phyloP scores from a whole-genome alignment of 768 basidiomycete species.

The Pulveroboletus sp. region DNA sequence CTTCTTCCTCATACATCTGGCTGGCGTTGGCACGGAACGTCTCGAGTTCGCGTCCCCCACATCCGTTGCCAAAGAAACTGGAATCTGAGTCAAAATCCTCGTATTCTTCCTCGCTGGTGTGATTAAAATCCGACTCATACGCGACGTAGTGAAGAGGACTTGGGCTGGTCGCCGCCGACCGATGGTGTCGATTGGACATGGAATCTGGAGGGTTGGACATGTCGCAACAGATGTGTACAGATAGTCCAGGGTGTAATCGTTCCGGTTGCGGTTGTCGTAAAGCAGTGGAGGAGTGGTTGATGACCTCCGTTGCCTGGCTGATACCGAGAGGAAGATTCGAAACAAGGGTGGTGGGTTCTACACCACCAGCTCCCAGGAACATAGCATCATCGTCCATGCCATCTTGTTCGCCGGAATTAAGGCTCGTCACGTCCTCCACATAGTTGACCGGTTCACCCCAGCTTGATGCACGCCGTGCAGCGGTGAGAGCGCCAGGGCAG shows the following conservation, averaged over 20 bases:
- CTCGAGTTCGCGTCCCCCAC: slow-evolving; percentile 20
- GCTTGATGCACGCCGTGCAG: slow-evolving; percentile 58
- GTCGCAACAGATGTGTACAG: slow-evolving; percentile 24
- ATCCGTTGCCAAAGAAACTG: slow-evolving; percentile 32
- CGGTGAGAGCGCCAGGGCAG: slow-evolving; percentile 31
- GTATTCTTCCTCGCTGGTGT: slow-evolving; percentile 28
- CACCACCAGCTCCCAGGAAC: slow-evolving; percentile 48
- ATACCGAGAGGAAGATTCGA: slow-evolving; percentile 34
- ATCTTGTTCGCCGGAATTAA: slow-evolving; percentile 44
- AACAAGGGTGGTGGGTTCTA: slow-evolving; percentile 31
- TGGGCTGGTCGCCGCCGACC: slow-evolving; percentile 34
- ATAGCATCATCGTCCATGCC: slow-evolving; percentile 48
- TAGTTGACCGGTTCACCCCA: slow-evolving; percentile 51
- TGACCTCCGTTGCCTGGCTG: slow-evolving; percentile 22
- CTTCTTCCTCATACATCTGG: slow-evolving; percentile 30
- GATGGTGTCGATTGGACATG: slow-evolving; percentile 21
- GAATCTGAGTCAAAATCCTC: slow-evolving; percentile 32
- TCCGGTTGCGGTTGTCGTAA: slow-evolving; percentile 32
- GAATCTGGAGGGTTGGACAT: slow-evolving; percentile 19
- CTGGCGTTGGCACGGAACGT: slow-evolving; percentile 29
- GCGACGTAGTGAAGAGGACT: slow-evolving; percentile 36
- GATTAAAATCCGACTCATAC: slow-evolving; percentile 29
- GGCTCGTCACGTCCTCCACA: slow-evolving; percentile 38
- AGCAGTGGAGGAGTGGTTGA: slow-evolving; percentile 12
- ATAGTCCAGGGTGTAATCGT: slow-evolving; percentile 18